Evolutionary conservation across 768 basidiomycete genomes (phyloP).

Genomic region (Tremella yokohamensis): DNA sequence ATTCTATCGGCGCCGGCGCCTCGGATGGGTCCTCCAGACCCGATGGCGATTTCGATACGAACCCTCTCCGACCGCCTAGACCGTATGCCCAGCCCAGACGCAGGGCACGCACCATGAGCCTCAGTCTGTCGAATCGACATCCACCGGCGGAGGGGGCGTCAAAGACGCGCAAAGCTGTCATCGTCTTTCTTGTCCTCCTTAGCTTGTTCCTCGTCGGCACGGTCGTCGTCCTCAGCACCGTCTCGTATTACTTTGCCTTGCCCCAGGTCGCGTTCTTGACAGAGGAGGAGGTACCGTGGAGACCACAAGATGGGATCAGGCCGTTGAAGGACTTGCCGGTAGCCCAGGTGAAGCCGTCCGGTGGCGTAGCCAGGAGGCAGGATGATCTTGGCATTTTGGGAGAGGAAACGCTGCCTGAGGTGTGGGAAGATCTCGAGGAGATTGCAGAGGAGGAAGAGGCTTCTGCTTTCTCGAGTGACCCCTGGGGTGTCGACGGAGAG

Average conservation of each 20-base stretch:
- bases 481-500: constrained; percentile 40
- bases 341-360: constrained; percentile 7
- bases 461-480: not conserved
- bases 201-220: constrained; percentile 81
- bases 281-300: constrained; percentile 63
- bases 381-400: constrained; percentile 1
- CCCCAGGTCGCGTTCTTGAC: constrained; percentile 72
- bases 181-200: constrained; percentile 59
- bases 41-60: too few relatives aligned
- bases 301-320: constrained; percentile 60
- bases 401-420: constrained; percentile 9
- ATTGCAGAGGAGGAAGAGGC: constrained; percentile 16
- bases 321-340: constrained; percentile 18
- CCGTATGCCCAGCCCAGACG: constrained; percentile 1
- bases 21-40: not conserved
- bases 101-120: not conserved
- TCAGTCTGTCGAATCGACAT: not conserved
- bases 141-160: not conserved
- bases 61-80: not conserved
- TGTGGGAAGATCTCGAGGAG: constrained; percentile 26
- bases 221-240: constrained; percentile 81
- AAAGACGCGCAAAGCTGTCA: constrained; percentile 47
- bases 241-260: constrained; percentile 85
- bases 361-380: constrained; percentile 5
- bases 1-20: not conserved